Percentiles rank a stretch among this genome's conserved stretches.
These are phyloP conservation scores for Tuber borchii DNA, from an alignment of 495 filamentous ascomycete species.

Conservation along the genomic window DNA sequence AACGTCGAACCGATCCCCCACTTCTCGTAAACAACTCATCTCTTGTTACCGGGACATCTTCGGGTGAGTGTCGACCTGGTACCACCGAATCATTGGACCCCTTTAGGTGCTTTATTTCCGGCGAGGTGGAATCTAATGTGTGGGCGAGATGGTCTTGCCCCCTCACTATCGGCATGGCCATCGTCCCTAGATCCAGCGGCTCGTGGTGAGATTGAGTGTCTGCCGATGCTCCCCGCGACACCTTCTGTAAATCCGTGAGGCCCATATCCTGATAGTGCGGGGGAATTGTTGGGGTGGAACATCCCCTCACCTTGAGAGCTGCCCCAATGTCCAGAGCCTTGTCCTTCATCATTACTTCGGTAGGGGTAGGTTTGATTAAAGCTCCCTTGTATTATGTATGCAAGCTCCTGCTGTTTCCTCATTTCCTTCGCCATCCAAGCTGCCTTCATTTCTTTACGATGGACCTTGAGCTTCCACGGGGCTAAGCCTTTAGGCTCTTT, in stretches of 20 bases:
- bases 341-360: not conserved
- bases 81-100: not conserved
- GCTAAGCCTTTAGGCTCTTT: not conserved
- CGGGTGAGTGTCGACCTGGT: not conserved
- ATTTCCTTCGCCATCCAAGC: not conserved
- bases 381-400: not conserved
- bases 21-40: not conserved
- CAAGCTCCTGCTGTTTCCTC: not conserved
- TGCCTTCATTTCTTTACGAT: not conserved
- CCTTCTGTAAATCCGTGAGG: not conserved
- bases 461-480: not conserved
- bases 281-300: not conserved
- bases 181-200: not conserved
- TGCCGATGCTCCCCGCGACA: not conserved
- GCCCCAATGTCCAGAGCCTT: not conserved
- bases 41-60: not conserved
- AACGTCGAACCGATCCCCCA: not conserved
- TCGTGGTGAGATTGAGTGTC: not conserved
- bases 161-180: not conserved
- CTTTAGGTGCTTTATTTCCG: not conserved
- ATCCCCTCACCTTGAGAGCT: not conserved
- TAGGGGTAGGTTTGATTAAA: not conserved
- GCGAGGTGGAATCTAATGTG: not conserved
- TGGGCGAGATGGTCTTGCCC: not conserved
- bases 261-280: not conserved